phyloP scores from a whole-genome alignment of 2,329 filamentous ascomycete species.

The Zymoseptoria tritici region DNA sequence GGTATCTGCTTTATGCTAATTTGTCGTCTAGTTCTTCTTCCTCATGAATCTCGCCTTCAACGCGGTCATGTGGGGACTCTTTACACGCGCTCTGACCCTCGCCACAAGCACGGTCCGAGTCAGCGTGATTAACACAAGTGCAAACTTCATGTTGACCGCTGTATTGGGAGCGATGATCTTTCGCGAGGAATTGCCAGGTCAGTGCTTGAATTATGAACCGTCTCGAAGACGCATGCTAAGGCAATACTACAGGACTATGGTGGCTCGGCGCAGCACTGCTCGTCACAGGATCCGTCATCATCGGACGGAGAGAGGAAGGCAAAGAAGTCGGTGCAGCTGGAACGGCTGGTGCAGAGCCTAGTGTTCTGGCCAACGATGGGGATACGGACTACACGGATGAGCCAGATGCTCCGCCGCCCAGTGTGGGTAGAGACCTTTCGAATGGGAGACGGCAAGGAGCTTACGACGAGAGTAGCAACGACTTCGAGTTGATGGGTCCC shows the following conservation, averaged over 20 bases:
- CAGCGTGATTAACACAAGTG: conserved; percentile 72
- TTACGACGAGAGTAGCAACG: background rate
- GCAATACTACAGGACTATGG: conserved; percentile 51
- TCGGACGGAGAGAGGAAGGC: conserved; percentile 60
- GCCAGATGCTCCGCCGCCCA: conserved; percentile 25
- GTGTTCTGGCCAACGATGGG: conserved; percentile 6
- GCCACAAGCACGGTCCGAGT: conserved; percentile 72
- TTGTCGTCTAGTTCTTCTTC: conserved; percentile 58
- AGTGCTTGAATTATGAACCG: background rate
- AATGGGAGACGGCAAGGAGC: background rate
- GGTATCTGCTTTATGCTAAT: background rate
- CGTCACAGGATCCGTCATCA: conserved; percentile 70
- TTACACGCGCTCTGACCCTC: conserved; percentile 67
- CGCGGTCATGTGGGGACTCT: conserved; percentile 76
- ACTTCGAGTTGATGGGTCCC: conserved; percentile 2
- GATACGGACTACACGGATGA: conserved; percentile 23
- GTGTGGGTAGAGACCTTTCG: conserved; percentile 3
- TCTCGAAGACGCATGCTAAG: background rate
- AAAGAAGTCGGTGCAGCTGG: conserved; percentile 23
- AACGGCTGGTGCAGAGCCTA: conserved; percentile 14
- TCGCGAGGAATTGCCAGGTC: conserved; percentile 57
- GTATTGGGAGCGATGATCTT: conserved; percentile 64
- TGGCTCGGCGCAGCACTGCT: conserved; percentile 66
- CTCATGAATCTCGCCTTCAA: conserved; percentile 68
- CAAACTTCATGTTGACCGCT: conserved; percentile 74